A percentile compares a stretch with the other conserved stretches of the same genome.
These are phyloP conservation scores for Marvania coccoides DNA, from an alignment of 139 green algal species.

Conservation along the genomic window DNA sequence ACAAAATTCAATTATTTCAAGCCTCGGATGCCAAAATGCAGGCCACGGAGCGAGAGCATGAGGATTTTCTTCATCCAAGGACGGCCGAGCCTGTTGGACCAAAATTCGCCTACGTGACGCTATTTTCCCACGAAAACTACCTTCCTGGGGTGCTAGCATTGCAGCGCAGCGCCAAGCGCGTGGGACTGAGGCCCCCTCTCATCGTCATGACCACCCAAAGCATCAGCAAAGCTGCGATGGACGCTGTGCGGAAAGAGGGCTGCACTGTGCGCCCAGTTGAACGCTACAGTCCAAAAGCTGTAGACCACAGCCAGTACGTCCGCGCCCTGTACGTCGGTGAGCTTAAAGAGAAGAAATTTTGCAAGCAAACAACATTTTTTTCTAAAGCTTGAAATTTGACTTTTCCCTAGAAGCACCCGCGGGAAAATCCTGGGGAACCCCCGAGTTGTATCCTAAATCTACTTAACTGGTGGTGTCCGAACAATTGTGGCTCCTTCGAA, in stretches of 20 bases:
- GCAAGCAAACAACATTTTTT: too few relatives aligned
- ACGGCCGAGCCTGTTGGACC: not conserved
- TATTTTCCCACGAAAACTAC: slow-evolving; percentile 20
- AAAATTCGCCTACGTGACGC: slow-evolving; percentile 15
- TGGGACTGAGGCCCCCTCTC: not conserved
- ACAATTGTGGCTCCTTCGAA: too few relatives aligned
- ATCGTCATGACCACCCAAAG: slow-evolving; percentile 8
- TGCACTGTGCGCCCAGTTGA: not conserved
- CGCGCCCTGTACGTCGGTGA: slow-evolving; percentile 16
- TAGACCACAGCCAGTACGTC: slow-evolving; percentile 14
- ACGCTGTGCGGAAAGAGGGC: not conserved
- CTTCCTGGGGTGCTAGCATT: slow-evolving; percentile 21
- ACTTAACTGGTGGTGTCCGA: too few relatives aligned
- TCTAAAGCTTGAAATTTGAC: too few relatives aligned
- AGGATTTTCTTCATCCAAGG: too few relatives aligned
- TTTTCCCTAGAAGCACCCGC: too few relatives aligned
- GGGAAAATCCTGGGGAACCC: too few relatives aligned
- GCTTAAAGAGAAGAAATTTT: too few relatives aligned
- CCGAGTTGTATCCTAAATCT: too few relatives aligned
- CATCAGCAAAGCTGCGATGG: not conserved
- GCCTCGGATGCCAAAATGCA: too few relatives aligned
- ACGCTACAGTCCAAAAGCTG: not conserved
- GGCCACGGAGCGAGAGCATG: not conserved
- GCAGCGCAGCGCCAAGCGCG: not conserved
- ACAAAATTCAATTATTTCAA: too few relatives aligned